Conservation (phyloP, 257 asterid species). For the Leonotis leonurus region DNA sequence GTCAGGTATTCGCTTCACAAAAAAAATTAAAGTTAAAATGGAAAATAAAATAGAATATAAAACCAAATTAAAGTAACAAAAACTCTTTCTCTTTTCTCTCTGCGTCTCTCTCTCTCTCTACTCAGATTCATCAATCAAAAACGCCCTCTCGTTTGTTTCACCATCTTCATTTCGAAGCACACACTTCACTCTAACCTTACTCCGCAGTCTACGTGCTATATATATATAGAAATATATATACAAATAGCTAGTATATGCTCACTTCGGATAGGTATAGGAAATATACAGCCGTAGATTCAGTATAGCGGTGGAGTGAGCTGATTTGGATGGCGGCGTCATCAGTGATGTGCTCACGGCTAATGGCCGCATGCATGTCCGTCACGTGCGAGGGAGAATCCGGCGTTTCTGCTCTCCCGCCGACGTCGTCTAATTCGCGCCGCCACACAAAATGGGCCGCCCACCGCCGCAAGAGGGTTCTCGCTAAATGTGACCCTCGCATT, state of each 20-base stretch:
- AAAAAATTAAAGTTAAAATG: too few relatives aligned
- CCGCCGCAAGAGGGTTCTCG: constrained; percentile 33
- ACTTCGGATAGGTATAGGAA: too few relatives aligned
- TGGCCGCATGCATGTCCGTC: constrained; percentile 92
- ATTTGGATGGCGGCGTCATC: constrained; percentile 47
- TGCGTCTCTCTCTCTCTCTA: neutral
- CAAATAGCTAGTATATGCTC: too few relatives aligned
- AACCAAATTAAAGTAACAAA: too few relatives aligned
- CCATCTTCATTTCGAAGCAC: too few relatives aligned
- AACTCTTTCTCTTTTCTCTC: too few relatives aligned
- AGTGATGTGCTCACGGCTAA: constrained; percentile 56
- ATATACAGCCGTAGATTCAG: too few relatives aligned
- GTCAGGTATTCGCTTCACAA: too few relatives aligned
- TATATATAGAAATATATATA: too few relatives aligned
- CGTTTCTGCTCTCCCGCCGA: constrained; percentile 25
- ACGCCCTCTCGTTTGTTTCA: constrained; percentile 35
- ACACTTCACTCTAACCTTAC: constrained; percentile 9
- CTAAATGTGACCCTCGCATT: constrained; percentile 38
- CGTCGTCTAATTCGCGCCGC: constrained; percentile 23
- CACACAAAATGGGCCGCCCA: constrained; percentile 42
- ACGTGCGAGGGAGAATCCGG: constrained; percentile 48
- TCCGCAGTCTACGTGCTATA: too few relatives aligned
- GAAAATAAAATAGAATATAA: too few relatives aligned
- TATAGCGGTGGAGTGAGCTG: constrained; percentile 5
- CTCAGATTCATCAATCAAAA: constrained; percentile 30